These are phyloP conservation scores for Pseudohalonectria lignicola DNA, from an alignment of 2,329 filamentous ascomycete genomes.

Conservation along the genomic window DNA sequence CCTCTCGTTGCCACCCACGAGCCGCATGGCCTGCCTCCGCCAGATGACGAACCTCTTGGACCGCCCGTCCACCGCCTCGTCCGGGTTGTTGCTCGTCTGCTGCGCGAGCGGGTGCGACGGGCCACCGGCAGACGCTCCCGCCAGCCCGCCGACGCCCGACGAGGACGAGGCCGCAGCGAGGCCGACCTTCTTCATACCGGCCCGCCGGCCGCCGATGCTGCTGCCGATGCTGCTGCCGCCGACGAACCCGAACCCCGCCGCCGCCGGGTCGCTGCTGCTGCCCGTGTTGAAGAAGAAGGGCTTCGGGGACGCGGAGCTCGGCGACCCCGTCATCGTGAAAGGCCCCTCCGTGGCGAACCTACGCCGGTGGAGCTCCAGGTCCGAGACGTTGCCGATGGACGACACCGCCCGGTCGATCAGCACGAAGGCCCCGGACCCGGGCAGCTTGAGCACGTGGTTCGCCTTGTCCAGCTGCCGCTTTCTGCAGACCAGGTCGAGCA, in stretches of 20 bases:
- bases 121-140: too few species aligned
- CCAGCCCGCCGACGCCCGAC: too few species aligned
- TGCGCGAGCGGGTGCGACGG: constrained; percentile 56
- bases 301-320: constrained; percentile 60
- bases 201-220: constrained; percentile 1
- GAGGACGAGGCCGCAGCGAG: not conserved
- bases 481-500: constrained; percentile 67
- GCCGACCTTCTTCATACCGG: constrained; percentile 1
- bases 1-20: constrained; percentile 65
- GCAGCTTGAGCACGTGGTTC: constrained; percentile 68
- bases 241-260: not conserved
- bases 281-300: constrained; percentile 39
- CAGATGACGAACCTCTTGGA: constrained; percentile 73
- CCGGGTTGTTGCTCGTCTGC: constrained; percentile 43
- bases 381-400: constrained; percentile 62
- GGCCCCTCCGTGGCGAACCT: constrained; percentile 67
- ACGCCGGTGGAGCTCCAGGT: constrained; percentile 65
- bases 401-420: constrained; percentile 69
- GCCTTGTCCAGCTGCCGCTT: constrained; percentile 71
- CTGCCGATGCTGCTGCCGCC: not conserved
- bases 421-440: constrained; percentile 62
- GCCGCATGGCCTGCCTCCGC: constrained; percentile 73
- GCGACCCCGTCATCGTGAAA: constrained; percentile 54
- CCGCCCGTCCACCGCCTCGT: constrained; percentile 44
- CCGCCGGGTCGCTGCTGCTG: constrained; percentile 12